Evolutionary conservation across 768 basidiomycete species (phyloP).

Genomic region (Suillus fuscotomentosus): DNA sequence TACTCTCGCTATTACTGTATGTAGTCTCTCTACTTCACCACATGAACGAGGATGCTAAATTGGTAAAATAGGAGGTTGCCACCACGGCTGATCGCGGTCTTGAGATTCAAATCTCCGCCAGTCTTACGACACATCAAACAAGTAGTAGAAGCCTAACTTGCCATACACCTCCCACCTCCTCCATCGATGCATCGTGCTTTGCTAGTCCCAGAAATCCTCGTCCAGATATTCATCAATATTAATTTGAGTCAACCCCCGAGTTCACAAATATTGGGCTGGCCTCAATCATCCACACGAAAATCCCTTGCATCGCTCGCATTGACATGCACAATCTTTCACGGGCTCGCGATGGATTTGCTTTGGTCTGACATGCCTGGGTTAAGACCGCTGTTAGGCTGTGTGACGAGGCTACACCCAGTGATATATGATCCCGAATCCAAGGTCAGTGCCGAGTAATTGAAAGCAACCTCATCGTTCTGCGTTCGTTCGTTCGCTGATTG

Average conservation of each 20-base stretch:
- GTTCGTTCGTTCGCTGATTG: neutral
- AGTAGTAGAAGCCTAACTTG: too few relatives aligned
- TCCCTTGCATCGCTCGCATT: constrained; percentile 1
- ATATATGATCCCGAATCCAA: neutral
- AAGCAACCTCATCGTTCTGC: neutral
- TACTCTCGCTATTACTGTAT: too few relatives aligned
- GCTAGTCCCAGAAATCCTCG: neutral
- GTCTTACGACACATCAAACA: neutral
- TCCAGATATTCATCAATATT: neutral
- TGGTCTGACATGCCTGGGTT: neutral
- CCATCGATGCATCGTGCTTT: neutral
- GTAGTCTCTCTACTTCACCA: too few relatives aligned
- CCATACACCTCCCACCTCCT: neutral
- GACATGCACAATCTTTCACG: constrained; percentile 8
- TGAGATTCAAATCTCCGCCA: neutral
- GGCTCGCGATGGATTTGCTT: constrained; percentile 3
- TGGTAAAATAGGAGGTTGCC: too few relatives aligned
- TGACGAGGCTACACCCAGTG: neutral
- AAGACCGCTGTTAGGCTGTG: neutral
- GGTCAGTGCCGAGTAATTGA: neutral
- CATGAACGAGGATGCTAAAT: too few relatives aligned
- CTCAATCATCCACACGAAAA: neutral
- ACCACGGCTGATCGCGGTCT: too few relatives aligned
- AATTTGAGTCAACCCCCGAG: neutral
- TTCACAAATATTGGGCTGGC: neutral